phyloP scores from a whole-genome alignment of 2,329 filamentous ascomycete species.

The Trichoderma aggressivum region DNA sequence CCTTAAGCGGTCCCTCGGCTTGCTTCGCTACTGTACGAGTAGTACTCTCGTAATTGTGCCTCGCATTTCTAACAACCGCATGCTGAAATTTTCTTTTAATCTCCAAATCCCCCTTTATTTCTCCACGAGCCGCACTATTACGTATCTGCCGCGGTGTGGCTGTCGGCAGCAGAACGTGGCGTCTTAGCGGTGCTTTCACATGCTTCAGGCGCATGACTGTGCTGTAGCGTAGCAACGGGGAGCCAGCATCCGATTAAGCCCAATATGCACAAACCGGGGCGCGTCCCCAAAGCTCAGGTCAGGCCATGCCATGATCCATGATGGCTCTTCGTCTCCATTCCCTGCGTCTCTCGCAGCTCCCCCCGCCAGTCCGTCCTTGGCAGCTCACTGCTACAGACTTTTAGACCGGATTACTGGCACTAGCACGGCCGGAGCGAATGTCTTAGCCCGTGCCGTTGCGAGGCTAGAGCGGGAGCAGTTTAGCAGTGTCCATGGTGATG shows the following conservation, averaged over 20 bases:
- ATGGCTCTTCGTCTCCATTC: background rate
- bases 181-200: constrained; percentile 6
- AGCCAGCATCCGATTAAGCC: background rate
- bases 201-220: background rate
- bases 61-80: background rate
- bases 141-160: constrained; percentile 9
- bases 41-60: background rate
- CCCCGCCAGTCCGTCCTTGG: background rate
- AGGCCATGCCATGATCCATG: background rate
- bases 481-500: background rate
- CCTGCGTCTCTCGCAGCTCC: background rate
- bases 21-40: background rate
- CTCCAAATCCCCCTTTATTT: background rate
- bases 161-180: constrained; percentile 1
- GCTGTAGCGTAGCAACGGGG: background rate
- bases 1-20: background rate
- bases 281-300: constrained; percentile 8
- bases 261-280: background rate
- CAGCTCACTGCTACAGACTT: background rate
- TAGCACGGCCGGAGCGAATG: background rate
- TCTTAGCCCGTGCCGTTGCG: background rate
- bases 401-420: background rate
- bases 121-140: constrained; percentile 7
- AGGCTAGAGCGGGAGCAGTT: background rate
- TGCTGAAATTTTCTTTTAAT: background rate